Conservation (phyloP, 257 asterid species). For the Fraxinus cuspidata region DNA sequence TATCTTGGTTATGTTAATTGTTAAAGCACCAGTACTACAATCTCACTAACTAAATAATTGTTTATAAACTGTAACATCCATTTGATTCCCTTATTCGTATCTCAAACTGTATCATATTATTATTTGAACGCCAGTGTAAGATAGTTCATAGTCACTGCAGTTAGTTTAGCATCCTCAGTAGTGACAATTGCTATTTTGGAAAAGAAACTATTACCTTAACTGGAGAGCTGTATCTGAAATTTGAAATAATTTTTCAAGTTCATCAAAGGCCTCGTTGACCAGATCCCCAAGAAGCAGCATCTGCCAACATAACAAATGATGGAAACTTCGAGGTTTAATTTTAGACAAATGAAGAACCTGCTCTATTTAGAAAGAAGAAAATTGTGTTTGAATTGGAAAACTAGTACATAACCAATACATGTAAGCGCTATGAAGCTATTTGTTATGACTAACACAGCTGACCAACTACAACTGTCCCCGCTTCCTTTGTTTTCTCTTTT, state of each 20-base stretch:
- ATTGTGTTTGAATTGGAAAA: constrained; percentile 4
- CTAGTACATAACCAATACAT: not conserved
- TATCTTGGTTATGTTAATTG: not conserved
- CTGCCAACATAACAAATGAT: constrained; percentile 38
- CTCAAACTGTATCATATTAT: not conserved
- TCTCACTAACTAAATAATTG: not conserved
- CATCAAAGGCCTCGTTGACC: constrained; percentile 76
- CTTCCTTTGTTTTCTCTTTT: not conserved
- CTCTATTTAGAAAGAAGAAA: not conserved
- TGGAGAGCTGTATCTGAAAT: constrained; percentile 48
- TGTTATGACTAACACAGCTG: not conserved
- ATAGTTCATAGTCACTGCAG: not conserved
- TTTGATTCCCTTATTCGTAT: not conserved
- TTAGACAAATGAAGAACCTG: not conserved
- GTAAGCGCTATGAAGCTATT: not conserved
- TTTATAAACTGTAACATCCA: not conserved
- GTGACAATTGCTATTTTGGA: not conserved
- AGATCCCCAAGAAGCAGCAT: constrained; percentile 86
- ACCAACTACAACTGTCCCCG: too few species aligned
- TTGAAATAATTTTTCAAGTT: constrained; percentile 46
- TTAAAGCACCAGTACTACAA: not conserved
- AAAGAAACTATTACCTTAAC: constrained; percentile 53
- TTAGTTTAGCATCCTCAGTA: not conserved
- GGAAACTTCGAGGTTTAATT: constrained; percentile 23
- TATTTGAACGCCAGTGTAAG: not conserved